Evolutionary conservation across 1,139 yeast genomes (phyloP).

Genomic region (Saccharomyces hybrid): DNA sequence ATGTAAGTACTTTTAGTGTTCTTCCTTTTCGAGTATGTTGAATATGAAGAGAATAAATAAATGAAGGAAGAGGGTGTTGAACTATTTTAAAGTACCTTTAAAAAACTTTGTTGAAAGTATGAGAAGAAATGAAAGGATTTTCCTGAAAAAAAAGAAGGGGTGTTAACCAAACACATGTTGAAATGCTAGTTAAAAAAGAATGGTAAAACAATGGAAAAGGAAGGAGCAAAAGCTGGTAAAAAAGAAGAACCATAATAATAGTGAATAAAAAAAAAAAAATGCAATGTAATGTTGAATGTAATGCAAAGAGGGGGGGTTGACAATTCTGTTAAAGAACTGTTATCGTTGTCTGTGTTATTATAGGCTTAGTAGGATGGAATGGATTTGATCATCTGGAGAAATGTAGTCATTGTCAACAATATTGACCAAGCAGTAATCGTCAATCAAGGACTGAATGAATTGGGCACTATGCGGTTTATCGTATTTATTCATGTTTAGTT

Average conservation of each 20-base stretch:
- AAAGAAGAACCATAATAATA: background rate
- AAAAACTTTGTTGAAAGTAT: background rate
- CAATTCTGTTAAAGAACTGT: background rate
- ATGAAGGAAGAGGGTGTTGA: slow-evolving; percentile 2
- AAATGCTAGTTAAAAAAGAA: slow-evolving; percentile 8
- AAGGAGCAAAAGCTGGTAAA: background rate
- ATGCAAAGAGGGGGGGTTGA: slow-evolving; percentile 5
- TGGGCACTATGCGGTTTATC: slow-evolving; percentile 28
- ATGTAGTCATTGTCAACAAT: slow-evolving; percentile 83
- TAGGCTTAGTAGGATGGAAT: slow-evolving; percentile 15
- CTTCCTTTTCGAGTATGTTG: background rate
- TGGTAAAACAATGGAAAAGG: background rate
- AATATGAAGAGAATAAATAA: background rate
- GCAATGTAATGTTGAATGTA: slow-evolving; percentile 8
- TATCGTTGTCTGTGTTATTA: slow-evolving; percentile 1
- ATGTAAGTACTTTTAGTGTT: background rate
- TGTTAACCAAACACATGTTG: slow-evolving; percentile 10
- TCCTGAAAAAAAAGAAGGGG: background rate
- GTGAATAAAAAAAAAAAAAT: slow-evolving; percentile 1
- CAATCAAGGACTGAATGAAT: slow-evolving; percentile 46
- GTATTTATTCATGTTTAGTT: slow-evolving; percentile 42
- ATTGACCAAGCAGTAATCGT: slow-evolving; percentile 69
- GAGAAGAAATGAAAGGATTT: background rate
- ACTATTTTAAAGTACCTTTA: background rate
- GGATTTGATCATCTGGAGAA: no score